Evolutionary conservation across 768 basidiomycete species (phyloP).

Genomic region (Termitomyces sp.): DNA sequence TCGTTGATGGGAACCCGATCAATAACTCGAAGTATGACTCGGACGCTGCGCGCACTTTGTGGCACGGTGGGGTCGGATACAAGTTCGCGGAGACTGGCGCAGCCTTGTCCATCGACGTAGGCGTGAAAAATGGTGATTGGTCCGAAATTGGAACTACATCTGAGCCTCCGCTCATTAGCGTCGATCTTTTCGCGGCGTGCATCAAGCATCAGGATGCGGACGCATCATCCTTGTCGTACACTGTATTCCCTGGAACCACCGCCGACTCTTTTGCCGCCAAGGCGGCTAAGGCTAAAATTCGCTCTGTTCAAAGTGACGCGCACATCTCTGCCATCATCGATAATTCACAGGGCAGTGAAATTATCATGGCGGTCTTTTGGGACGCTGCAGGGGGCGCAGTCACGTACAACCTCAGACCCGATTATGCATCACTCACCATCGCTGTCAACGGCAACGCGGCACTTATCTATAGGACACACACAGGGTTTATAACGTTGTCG

Average conservation of each 20-base stretch:
- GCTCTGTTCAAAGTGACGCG: conserved; percentile 30
- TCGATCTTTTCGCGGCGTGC: conserved; percentile 48
- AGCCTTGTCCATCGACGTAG: conserved; percentile 35
- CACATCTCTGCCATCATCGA: conserved; percentile 41
- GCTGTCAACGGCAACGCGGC: conserved; percentile 37
- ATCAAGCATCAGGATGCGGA: conserved; percentile 25
- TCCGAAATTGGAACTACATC: conserved; percentile 62
- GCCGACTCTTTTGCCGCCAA: conserved; percentile 25
- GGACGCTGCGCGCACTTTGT: conserved; percentile 41
- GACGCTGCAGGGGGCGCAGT: conserved; percentile 31
- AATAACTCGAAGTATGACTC: neutral
- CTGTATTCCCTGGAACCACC: conserved; percentile 37
- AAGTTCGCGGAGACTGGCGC: conserved; percentile 29
- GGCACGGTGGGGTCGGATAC: conserved; percentile 68
- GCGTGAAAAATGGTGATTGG: conserved; percentile 55
- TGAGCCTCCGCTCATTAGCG: conserved; percentile 46
- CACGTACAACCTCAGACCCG: conserved; percentile 20
- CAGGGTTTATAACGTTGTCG: conserved; percentile 50
- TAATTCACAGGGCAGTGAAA: conserved; percentile 24
- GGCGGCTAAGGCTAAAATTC: conserved; percentile 14
- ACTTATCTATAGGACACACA: conserved; percentile 38
- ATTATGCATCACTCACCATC: conserved; percentile 27
- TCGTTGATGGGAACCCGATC: conserved; percentile 34
- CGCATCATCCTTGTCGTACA: conserved; percentile 30
- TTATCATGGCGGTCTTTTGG: conserved; percentile 46